Base-by-base conservation (phyloP, 2,329 filamentous ascomycete species). In the Aspergillus sojae region DNA sequence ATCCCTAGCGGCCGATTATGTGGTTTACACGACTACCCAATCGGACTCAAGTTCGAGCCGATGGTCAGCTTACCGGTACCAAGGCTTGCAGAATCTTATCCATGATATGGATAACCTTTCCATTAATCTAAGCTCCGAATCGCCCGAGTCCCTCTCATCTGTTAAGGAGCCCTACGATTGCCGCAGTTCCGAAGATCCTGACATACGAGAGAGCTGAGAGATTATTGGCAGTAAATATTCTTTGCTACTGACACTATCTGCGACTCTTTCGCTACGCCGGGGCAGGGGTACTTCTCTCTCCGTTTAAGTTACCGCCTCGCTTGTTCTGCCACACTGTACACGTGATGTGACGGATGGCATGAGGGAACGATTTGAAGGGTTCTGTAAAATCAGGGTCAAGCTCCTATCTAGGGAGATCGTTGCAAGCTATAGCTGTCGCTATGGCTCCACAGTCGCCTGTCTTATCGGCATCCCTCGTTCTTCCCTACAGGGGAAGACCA, bases 1-100 rank as follows among this genome's bases (percentile, higher is more conserved):
- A 5, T 67, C 67, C 9, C 61, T 71, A 30, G 61, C 69, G 11
- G 69, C 70, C 4, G 70, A 71, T 54, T 71, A 71, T 36, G 57
- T 71, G 10, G 68, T 71, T 21, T 61, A 69, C 61, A 68, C 56
- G 60, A 10, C 56, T 5, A 36, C 14, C 7, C 5, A 41, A 26
- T 2, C 5, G 23, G 14, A 28, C 26, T 30, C 26, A 1, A 9
- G 26, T 10, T 21, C 46, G 14, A 43, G 26, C 5, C 19, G 28
- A 16, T 52, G 58, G 10, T 52, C 58, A 1, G n/a, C 34, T 12
- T 57, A 57, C 26, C 55, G 46, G 26, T 62, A 62, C 14, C 57
- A 60, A 12, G 60, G 64, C 4, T 48, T 67, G 28, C 61, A 67
- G 54, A 60, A 28, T 3, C 50, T 67, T 45, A 60, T 67, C 11